Conservation (phyloP, 768 basidiomycete species). For the Cyathus striatus region DNA sequence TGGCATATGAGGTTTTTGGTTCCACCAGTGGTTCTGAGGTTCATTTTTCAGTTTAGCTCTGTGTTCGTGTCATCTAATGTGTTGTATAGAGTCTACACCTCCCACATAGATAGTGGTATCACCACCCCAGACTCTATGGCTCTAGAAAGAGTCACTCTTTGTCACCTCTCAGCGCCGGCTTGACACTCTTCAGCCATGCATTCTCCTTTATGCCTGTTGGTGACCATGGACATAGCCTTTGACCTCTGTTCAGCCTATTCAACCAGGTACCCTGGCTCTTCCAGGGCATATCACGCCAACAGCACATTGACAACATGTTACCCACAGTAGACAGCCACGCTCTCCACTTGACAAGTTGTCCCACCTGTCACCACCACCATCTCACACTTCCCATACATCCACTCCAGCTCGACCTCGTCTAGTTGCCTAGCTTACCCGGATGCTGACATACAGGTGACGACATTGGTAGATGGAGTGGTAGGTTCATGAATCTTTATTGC, state of each 20-base stretch:
- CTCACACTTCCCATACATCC: too few relatives aligned
- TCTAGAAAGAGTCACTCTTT: conserved; percentile 10
- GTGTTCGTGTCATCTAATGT: conserved; percentile 1
- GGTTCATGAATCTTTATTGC: too few relatives aligned
- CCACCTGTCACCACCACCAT: too few relatives aligned
- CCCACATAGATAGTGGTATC: conserved; percentile 15
- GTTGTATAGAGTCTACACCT: conserved; percentile 11
- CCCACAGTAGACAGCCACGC: conserved; percentile 54
- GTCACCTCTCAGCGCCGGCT: conserved; percentile 7
- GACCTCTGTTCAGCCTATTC: conserved; percentile 61
- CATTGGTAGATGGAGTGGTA: too few relatives aligned
- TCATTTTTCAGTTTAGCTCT: conserved; percentile 1
- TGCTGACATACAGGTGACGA: too few relatives aligned
- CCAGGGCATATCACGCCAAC: conserved; percentile 55
- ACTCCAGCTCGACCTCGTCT: too few relatives aligned
- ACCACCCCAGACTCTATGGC: conserved; percentile 16
- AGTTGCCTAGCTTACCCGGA: too few relatives aligned
- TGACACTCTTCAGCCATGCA: conserved; percentile 47
- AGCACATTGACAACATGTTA: conserved; percentile 63
- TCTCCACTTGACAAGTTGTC: conserved; percentile 45
- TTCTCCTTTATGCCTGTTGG: conserved; percentile 67
- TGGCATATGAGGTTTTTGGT: conserved; percentile 60
- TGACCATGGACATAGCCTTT: conserved; percentile 39
- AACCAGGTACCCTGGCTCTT: conserved; percentile 59
- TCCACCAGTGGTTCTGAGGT: conserved; percentile 68